A percentile compares a stretch with the other conserved stretches of the same genome.
phyloP scores from a whole-genome alignment of 345 rosid genomes.

The Excoecaria agallocha region DNA sequence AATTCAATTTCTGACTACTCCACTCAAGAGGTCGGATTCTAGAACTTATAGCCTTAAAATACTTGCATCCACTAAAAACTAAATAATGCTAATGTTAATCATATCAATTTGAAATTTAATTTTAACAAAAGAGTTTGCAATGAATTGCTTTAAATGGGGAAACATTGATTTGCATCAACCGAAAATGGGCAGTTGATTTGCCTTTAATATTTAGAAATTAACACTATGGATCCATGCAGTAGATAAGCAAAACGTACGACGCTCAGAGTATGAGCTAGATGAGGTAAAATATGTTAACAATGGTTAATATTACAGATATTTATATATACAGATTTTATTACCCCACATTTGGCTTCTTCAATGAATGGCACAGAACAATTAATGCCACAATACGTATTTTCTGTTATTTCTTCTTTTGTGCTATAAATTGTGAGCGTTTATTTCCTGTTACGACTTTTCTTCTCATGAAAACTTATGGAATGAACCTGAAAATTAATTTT shows the following conservation, averaged over 20 bases:
- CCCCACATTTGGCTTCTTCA: background rate
- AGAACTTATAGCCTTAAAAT: too few relatives aligned
- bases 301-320: background rate
- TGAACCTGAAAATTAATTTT: background rate
- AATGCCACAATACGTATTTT: background rate
- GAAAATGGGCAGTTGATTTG: background rate
- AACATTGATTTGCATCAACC: background rate
- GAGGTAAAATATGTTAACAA: background rate
- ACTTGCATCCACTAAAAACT: too few relatives aligned
- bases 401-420: background rate
- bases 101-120: too few relatives aligned
- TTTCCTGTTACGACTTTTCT: background rate
- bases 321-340: background rate
- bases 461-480: background rate
- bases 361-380: background rate
- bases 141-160: background rate
- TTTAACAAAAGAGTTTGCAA: too few relatives aligned
- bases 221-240: too few relatives aligned
- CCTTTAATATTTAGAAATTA: too few relatives aligned
- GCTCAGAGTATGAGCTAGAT: background rate
- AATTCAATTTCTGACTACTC: too few relatives aligned
- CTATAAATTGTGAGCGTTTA: background rate
- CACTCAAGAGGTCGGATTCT: too few relatives aligned
- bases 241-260: background rate
- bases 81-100: too few relatives aligned